Conservation (phyloP, 2,329 filamentous ascomycete species). For the Tolypocladium capitatum region DNA sequence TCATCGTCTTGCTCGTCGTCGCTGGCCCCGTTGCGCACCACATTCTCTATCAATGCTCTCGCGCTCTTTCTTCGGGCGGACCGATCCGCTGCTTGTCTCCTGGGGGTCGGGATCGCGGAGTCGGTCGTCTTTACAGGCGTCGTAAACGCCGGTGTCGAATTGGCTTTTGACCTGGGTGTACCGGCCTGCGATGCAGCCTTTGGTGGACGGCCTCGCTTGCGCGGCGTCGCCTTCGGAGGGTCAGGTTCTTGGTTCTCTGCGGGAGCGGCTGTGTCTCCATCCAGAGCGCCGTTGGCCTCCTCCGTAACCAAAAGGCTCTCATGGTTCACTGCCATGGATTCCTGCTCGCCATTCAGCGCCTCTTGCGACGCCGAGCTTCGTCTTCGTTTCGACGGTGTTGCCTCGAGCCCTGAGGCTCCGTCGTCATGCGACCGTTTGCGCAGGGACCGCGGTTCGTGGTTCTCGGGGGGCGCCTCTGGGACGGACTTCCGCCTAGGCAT, state of each 20-base stretch:
- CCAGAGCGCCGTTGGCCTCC: not conserved
- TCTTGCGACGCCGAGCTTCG: constrained; percentile 9
- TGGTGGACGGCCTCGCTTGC: constrained; percentile 15
- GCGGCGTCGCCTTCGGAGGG: constrained; percentile 14
- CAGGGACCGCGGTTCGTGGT: not conserved
- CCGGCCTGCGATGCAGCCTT: constrained; percentile 16
- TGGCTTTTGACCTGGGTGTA: constrained; percentile 24
- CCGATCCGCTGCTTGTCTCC: constrained; percentile 60
- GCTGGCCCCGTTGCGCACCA: constrained; percentile 47
- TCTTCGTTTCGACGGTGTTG: constrained; percentile 19
- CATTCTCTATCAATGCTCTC: constrained; percentile 59
- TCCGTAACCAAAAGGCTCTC: not conserved
- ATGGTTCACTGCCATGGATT: not conserved
- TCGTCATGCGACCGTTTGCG: constrained; percentile 14
- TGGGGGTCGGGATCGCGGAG: constrained; percentile 40
- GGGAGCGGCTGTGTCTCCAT: not conserved
- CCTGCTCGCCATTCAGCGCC: not conserved
- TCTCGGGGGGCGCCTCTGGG: not conserved
- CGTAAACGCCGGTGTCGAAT: constrained; percentile 16
- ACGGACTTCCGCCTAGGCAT: constrained; percentile 3
- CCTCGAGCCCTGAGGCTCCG: constrained; percentile 13
- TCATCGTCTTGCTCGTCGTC: constrained; percentile 48
- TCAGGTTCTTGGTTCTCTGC: not conserved
- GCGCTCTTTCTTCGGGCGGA: constrained; percentile 82
- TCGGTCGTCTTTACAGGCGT: constrained; percentile 25